Conservation (phyloP, 805 yeast genomes). For the Priceomyces carsonii region DNA sequence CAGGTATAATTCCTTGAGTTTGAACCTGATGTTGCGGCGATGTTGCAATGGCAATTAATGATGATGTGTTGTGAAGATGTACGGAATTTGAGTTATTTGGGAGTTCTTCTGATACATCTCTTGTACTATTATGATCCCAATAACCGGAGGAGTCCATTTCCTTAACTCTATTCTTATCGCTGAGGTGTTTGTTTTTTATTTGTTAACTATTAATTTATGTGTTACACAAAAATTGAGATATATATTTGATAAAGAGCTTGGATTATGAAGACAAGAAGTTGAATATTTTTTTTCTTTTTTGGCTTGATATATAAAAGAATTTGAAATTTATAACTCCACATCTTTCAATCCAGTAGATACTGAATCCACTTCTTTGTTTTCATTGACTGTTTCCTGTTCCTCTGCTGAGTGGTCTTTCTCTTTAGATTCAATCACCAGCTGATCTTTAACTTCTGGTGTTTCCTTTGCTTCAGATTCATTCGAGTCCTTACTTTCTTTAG, state of each 20-base stretch:
- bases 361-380: not conserved
- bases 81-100: slow-evolving; percentile 10
- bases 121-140: slow-evolving; percentile 17
- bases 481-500: no score
- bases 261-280: not conserved
- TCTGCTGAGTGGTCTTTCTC: slow-evolving; percentile 4
- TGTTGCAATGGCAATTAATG: slow-evolving; percentile 8
- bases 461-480: slow-evolving; percentile 3
- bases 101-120: not conserved
- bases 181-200: no score
- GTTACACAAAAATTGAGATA: no score
- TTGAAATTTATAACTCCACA: slow-evolving; percentile 5
- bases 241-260: no score
- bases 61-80: slow-evolving; percentile 4
- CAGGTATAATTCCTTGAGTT: slow-evolving; percentile 28
- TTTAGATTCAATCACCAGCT: slow-evolving; percentile 13
- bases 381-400: slow-evolving; percentile 1
- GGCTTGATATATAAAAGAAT: not conserved
- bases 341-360: slow-evolving; percentile 7
- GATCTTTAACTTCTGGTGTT: slow-evolving; percentile 5
- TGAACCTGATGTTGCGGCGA: slow-evolving; percentile 25
- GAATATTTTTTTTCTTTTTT: not conserved
- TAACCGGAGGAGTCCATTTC: slow-evolving; percentile 28
- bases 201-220: no score
- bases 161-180: no score